These are phyloP conservation scores for carrot (Daucus carota) DNA, from an alignment of 129 eudicot genomes.

Conservation along the genomic window DNA sequence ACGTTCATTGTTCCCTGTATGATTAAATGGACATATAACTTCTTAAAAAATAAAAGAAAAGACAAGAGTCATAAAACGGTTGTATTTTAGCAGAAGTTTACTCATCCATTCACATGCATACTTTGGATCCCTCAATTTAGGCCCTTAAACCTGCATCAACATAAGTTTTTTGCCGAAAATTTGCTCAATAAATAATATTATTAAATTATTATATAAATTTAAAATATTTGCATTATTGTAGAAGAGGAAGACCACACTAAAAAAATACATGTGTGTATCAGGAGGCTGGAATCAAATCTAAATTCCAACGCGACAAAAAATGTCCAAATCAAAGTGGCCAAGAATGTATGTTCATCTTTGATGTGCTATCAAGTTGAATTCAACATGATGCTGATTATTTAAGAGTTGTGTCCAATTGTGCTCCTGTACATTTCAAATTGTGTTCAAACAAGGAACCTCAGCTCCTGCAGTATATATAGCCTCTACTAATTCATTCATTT, in stretches of 20 bases:
- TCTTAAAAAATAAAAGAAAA: too few species aligned
- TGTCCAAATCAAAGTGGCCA: not conserved
- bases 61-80: not conserved
- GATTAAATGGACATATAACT: not conserved
- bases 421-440: not conserved
- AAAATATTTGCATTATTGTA: too few species aligned
- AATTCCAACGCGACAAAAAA: not conserved
- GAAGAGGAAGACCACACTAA: not conserved
- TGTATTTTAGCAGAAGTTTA: not conserved
- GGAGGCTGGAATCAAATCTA: not conserved
- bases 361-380: not conserved
- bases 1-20: not conserved
- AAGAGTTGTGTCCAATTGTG: not conserved
- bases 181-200: too few species aligned
- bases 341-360: slow-evolving; percentile 2
- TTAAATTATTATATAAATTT: too few species aligned
- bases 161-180: not conserved
- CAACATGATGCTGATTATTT: not conserved
- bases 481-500: slow-evolving; percentile 4
- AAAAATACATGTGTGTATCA: not conserved
- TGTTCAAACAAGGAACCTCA: slow-evolving; percentile 4
- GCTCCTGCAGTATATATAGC: not conserved
- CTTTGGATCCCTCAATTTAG: too few species aligned
- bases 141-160: not conserved
- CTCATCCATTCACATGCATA: not conserved